Base-by-base conservation (phyloP, 805 yeast species). In the Candida odintsovae region DNA sequence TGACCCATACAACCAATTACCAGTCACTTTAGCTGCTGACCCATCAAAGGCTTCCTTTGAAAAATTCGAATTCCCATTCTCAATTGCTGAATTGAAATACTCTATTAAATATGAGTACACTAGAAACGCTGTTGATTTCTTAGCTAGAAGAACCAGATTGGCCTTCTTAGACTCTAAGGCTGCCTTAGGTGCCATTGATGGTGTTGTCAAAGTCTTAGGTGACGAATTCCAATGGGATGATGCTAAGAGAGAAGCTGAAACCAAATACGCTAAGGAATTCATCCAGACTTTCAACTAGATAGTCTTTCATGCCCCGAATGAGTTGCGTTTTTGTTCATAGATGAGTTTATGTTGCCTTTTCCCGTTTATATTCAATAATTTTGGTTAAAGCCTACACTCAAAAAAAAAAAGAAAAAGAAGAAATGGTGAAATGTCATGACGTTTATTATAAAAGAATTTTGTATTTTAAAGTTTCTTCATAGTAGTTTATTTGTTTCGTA, bases 131-230 rank as follows among this genome's bases (percentile, higher is more conserved):
- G 71, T 83, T 47, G 98, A 90, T 67, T 89, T 90, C 74, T 73
- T 90, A 54, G 88, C 95, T 47, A 85, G 97, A 75, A 84, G 98
- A 75, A 83, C 92, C 45, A 82, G 98, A 69, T 80, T 88, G 64
- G 96, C 96, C 3, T 92, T 90, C 72, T 74, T 90, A 63, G 90
- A 90, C 69, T 87, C 94, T 38, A 80, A 80, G 65, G 89, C 85
- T 53, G 96, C 97, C 13, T 69, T 82, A 52, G 73, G 70, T 43
- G 86, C 95, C 15, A 82, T 90, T 47, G 95, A 89, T 52, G 85
- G 83, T 51, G 95, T 92, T 35, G 90, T 86, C 43, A 85, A 86
- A 56, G 76, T 88, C 53, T 86, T 90, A 94, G 90, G 82, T 55
- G 72, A 77, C 44, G 94, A 86, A 65, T 74, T 86, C 51, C 69